phyloP scores from a whole-genome alignment of 495 filamentous ascomycete species.

The Tuber aestivum region DNA sequence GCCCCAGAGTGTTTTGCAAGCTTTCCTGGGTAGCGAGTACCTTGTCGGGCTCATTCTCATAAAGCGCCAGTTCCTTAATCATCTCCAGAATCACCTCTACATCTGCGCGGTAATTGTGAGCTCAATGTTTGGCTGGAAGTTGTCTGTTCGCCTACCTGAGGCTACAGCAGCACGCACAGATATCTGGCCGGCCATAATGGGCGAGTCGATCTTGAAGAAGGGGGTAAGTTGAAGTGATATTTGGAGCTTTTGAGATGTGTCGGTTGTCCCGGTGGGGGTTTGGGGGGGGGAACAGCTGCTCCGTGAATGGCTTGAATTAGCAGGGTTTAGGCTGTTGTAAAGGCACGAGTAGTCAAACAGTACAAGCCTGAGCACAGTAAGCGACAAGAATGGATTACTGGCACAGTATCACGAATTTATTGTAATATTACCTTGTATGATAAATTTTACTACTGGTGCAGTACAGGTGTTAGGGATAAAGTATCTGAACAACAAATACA shows the following conservation, averaged over 20 bases:
- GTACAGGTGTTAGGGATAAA: too few relatives aligned
- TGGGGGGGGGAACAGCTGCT: too few relatives aligned
- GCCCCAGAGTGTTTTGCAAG: conserved; percentile 72
- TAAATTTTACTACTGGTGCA: too few relatives aligned
- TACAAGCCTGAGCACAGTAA: too few relatives aligned
- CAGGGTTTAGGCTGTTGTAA: not conserved
- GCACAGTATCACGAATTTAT: too few relatives aligned
- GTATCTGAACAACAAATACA: too few relatives aligned
- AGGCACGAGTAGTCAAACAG: too few relatives aligned
- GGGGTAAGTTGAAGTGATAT: not conserved
- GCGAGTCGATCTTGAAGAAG: not conserved
- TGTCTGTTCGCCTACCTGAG: not conserved
- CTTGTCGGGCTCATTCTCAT: conserved; percentile 67
- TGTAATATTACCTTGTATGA: too few relatives aligned
- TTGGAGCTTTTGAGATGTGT: not conserved
- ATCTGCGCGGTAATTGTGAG: conserved; percentile 50
- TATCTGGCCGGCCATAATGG: not conserved
- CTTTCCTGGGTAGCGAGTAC: conserved; percentile 72
- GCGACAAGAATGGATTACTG: not conserved
- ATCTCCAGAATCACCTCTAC: conserved; percentile 72
- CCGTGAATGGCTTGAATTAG: too few relatives aligned
- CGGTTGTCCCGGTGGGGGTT: not conserved
- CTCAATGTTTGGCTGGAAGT: not conserved
- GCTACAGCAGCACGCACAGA: not conserved
- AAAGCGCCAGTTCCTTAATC: conserved; percentile 82